A percentile compares a stretch with the other conserved stretches of the same genome.
phyloP scores from a whole-genome alignment of 2,329 filamentous ascomycete species.

The Cadophora sp. region DNA sequence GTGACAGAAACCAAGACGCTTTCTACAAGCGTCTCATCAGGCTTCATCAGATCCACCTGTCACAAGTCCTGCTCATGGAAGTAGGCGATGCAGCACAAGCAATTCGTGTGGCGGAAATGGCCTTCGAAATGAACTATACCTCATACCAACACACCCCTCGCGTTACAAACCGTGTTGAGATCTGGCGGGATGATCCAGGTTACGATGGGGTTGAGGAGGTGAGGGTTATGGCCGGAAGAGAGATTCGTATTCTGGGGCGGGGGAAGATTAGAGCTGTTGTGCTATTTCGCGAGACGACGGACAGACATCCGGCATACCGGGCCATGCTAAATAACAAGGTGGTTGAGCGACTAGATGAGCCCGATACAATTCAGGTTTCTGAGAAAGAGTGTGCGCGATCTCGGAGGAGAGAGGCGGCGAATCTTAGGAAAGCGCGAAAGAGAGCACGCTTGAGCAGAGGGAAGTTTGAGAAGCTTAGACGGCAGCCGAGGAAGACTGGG shows the following conservation, averaged over 20 bases:
- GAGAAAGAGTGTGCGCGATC: neutral
- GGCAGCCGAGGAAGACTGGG: no score
- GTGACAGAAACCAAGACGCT: slow-evolving; percentile 42
- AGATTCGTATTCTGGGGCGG: slow-evolving; percentile 29
- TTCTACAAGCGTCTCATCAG: slow-evolving; percentile 74
- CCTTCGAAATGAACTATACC: slow-evolving; percentile 31
- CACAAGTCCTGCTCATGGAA: slow-evolving; percentile 70
- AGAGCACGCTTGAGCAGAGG: no score
- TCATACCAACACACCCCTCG: slow-evolving; percentile 19
- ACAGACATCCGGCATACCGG: neutral
- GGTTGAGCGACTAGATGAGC: neutral
- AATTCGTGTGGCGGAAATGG: slow-evolving; percentile 62
- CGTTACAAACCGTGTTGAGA: slow-evolving; percentile 55
- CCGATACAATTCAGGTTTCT: no score
- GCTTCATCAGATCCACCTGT: slow-evolving; percentile 55
- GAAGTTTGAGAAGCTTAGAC: no score
- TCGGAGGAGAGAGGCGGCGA: no score
- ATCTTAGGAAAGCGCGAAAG: no score
- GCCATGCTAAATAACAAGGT: neutral
- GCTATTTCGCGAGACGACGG: neutral
- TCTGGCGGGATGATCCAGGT: slow-evolving; percentile 76
- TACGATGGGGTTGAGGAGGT: slow-evolving; percentile 36
- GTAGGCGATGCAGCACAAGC: slow-evolving; percentile 76
- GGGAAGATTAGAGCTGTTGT: slow-evolving; percentile 38
- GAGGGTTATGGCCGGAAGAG: slow-evolving; percentile 11